phyloP scores from a whole-genome alignment of 2,329 filamentous ascomycete genomes.

The Mariannaea elegans region DNA sequence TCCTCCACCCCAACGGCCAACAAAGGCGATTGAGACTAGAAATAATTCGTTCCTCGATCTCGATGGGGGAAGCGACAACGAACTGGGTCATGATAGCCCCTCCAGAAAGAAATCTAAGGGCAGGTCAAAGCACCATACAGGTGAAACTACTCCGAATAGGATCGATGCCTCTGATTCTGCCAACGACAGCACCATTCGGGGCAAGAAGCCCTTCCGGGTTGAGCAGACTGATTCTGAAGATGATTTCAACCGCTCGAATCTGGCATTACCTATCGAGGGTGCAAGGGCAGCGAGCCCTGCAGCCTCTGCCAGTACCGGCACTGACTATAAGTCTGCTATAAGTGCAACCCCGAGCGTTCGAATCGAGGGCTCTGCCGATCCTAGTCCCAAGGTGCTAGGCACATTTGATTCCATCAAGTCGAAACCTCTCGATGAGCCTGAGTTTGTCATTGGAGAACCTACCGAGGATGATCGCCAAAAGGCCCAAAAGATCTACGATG shows the following conservation, averaged over 20 bases:
- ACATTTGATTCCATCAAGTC: constrained; percentile 45
- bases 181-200: constrained; percentile 42
- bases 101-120: constrained; percentile 23
- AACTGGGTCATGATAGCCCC: constrained; percentile 44
- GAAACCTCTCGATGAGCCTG: constrained; percentile 65
- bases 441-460: constrained; percentile 65
- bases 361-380: constrained; percentile 51
- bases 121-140: constrained; percentile 19
- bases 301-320: constrained; percentile 48
- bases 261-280: constrained; percentile 55
- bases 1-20: constrained; percentile 43
- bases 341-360: constrained; percentile 56
- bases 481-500: constrained; percentile 84
- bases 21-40: constrained; percentile 43
- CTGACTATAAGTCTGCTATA: constrained; percentile 53
- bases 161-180: constrained; percentile 21
- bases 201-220: constrained; percentile 36
- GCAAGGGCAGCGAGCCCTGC: constrained; percentile 46
- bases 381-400: constrained; percentile 47
- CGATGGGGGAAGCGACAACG: constrained; percentile 58
- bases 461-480: constrained; percentile 77
- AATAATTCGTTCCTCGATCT: constrained; percentile 62
- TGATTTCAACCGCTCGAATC: constrained; percentile 44
- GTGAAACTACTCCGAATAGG: neutral
- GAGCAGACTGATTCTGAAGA: constrained; percentile 46